phyloP scores from a whole-genome alignment of 1,284 basidiomycete genomes.

The Cerrena zonata region DNA sequence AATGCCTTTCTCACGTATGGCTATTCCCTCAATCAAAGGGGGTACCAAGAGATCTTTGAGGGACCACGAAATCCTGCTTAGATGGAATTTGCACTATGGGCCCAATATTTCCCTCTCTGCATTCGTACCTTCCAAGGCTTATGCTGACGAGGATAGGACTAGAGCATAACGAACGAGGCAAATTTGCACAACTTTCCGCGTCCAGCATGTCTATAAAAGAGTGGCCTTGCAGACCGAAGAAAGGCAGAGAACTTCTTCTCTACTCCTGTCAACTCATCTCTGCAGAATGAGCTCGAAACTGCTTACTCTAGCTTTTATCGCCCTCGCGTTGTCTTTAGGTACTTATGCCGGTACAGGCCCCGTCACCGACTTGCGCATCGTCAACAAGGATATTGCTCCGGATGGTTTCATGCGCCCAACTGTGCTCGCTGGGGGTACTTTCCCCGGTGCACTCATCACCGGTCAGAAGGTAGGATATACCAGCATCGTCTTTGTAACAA shows the following conservation, averaged over 20 bases:
- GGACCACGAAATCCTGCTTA: background rate
- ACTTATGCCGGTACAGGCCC: conserved; percentile 11
- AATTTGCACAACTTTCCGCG: too few species aligned
- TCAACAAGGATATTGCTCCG: conserved; percentile 15
- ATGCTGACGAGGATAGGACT: background rate
- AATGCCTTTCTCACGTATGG: background rate
- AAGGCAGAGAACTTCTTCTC: too few species aligned
- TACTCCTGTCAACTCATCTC: too few species aligned
- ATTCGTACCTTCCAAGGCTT: background rate
- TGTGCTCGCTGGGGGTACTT: conserved; percentile 17
- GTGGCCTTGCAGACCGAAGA: too few species aligned
- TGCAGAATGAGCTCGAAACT: too few species aligned
- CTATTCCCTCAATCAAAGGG: background rate
- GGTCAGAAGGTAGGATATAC: conserved; percentile 16
- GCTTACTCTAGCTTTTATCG: background rate
- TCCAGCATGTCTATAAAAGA: too few species aligned
- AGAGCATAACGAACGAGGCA: background rate
- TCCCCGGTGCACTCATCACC: conserved; percentile 22
- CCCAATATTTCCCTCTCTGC: background rate
- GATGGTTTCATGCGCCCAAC: conserved; percentile 17
- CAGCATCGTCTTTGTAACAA: background rate
- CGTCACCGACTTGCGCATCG: conserved; percentile 14
- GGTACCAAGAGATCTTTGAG: background rate
- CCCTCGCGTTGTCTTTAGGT: background rate
- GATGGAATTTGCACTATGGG: background rate